Evolutionary conservation across 2,329 filamentous ascomycete species (phyloP).

Genomic region (Beauveria sp.): DNA sequence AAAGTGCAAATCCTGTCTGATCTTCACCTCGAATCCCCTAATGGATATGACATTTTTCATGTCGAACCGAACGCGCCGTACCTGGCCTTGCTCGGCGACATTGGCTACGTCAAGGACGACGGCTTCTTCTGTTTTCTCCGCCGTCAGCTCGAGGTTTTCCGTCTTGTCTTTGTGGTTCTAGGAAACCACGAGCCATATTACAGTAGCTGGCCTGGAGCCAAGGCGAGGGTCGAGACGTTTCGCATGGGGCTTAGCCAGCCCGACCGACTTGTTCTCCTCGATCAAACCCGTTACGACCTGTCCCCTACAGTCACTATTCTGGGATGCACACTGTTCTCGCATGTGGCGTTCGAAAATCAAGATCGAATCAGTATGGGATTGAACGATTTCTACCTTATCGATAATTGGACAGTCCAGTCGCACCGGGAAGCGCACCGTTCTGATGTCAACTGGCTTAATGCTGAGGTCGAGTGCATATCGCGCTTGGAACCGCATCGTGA

Average conservation of each 20-base stretch:
- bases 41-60: constrained; percentile 25
- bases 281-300: background rate
- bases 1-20: constrained; percentile 21
- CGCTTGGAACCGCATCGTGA: constrained; percentile 15
- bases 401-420: constrained; percentile 16
- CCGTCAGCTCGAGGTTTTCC: constrained; percentile 31
- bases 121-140: constrained; percentile 33
- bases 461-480: constrained; percentile 12
- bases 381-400: constrained; percentile 24
- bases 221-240: constrained; percentile 2
- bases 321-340: constrained; percentile 36
- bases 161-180: constrained; percentile 34
- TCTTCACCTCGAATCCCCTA: constrained; percentile 38
- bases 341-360: constrained; percentile 22
- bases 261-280: constrained; percentile 6
- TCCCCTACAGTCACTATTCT: constrained; percentile 30
- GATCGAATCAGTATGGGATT: constrained; percentile 22
- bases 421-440: constrained; percentile 18
- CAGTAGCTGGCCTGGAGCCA: background rate
- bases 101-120: constrained; percentile 33
- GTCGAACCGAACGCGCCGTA: constrained; percentile 32
- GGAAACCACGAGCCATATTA: constrained; percentile 42
- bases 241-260: background rate
- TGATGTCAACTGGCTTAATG: constrained; percentile 22
- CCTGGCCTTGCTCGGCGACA: constrained; percentile 41